These are phyloP conservation scores for Epithele typhae DNA, from an alignment of 768 basidiomycete species.

Conservation along the genomic window DNA sequence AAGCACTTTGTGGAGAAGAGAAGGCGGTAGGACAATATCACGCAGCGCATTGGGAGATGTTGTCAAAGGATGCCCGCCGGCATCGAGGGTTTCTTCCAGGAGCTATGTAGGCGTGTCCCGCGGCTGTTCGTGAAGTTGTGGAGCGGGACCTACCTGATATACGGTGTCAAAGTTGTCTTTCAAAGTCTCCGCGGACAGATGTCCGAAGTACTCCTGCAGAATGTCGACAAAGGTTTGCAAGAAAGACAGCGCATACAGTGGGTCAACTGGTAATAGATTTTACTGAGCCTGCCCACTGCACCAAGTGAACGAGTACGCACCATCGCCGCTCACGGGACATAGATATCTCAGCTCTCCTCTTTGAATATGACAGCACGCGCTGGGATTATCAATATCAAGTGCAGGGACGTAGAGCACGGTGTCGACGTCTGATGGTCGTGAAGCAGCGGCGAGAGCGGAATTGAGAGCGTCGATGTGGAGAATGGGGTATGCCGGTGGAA, in stretches of 20 bases:
- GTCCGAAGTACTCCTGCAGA: slow-evolving; percentile 81
- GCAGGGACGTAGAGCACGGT: slow-evolving; percentile 67
- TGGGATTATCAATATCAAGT: slow-evolving; percentile 44
- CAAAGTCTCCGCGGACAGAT: slow-evolving; percentile 72
- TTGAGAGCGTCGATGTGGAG: slow-evolving; percentile 85
- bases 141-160: slow-evolving; percentile 65
- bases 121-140: neutral
- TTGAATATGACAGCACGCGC: slow-evolving; percentile 80
- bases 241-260: slow-evolving; percentile 86
- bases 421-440: slow-evolving; percentile 55
- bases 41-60: slow-evolving; percentile 86
- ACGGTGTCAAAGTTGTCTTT: slow-evolving; percentile 94
- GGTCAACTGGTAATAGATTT: slow-evolving; percentile 58
- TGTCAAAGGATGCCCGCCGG: slow-evolving; percentile 87
- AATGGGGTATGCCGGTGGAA: slow-evolving; percentile 72
- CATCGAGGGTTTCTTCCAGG: slow-evolving; percentile 92
- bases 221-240: slow-evolving; percentile 82
- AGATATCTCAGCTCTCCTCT: slow-evolving; percentile 73
- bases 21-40: slow-evolving; percentile 91
- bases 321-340: slow-evolving; percentile 79
- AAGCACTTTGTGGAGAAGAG: slow-evolving; percentile 56
- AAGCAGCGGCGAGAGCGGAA: slow-evolving; percentile 57
- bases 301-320: slow-evolving; percentile 47
- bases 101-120: slow-evolving; percentile 46
- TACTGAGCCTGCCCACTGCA: too few species aligned